These are phyloP conservation scores for Ceratocystis smalleyi DNA, from an alignment of 2,329 filamentous ascomycete genomes.

Conservation along the genomic window DNA sequence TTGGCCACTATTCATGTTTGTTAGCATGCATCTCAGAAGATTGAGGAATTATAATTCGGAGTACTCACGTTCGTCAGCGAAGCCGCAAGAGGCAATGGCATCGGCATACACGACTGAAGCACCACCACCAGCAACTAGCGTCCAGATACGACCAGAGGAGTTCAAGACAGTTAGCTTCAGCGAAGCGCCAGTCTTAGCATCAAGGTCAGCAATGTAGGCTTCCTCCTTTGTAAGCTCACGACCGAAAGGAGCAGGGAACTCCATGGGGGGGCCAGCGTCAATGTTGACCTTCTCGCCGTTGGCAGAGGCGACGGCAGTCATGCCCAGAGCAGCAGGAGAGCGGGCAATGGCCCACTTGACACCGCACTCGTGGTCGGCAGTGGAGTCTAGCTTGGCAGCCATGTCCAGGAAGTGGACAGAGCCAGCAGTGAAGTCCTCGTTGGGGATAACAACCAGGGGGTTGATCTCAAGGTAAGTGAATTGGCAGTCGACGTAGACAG, in stretches of 20 bases:
- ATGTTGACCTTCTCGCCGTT: conserved; percentile 68
- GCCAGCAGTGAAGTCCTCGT: conserved; percentile 77
- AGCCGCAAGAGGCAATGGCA: conserved; percentile 90
- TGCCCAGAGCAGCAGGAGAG: conserved; percentile 73
- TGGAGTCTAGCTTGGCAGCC: conserved; percentile 97
- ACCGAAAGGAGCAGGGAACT: conserved; percentile 97
- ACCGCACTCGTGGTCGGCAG: conserved; percentile 97
- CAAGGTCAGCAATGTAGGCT: conserved; percentile 95
- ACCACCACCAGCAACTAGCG: conserved; percentile 95
- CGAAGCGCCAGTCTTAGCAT: conserved; percentile 97
- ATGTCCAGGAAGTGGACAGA: conserved; percentile 96
- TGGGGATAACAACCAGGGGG: conserved; percentile 94
- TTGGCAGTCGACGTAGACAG: conserved; percentile 98
- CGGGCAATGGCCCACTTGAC: conserved; percentile 97
- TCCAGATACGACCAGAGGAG: conserved; percentile 84
- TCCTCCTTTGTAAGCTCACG: conserved; percentile 98
- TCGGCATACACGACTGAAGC: conserved; percentile 98
- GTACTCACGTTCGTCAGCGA: conserved; percentile 56
- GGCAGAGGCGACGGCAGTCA: conserved; percentile 48
- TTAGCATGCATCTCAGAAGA: not conserved
- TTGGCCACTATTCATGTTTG: conserved; percentile 50
- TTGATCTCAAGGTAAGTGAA: conserved; percentile 99
- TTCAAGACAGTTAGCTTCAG: conserved; percentile 97
- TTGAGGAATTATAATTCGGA: not conserved
- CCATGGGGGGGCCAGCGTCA: conserved; percentile 93